These are phyloP conservation scores for Nicotiana rustica DNA, from an alignment of 305 asterid genomes.

Conservation along the genomic window DNA sequence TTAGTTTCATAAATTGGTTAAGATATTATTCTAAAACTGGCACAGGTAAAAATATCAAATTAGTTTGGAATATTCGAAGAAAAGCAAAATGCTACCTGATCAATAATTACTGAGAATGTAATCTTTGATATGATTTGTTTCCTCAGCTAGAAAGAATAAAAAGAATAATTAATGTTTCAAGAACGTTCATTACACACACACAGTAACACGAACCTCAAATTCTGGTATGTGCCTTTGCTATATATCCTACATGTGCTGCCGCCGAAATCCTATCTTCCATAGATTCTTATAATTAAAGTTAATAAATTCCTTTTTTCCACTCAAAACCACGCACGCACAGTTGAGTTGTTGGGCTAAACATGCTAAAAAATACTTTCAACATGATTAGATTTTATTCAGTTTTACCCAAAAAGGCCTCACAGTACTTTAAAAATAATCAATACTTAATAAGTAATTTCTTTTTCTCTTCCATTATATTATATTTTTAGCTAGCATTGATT, in stretches of 20 bases:
- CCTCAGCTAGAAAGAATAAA: slow-evolving; percentile 18
- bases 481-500: too few relatives aligned
- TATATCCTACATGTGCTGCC: neutral
- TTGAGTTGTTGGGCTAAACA: too few relatives aligned
- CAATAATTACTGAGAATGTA: neutral
- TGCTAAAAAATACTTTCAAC: too few relatives aligned
- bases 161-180: slow-evolving; percentile 13
- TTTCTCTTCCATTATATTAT: too few relatives aligned
- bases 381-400: too few relatives aligned
- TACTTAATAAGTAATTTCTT: too few relatives aligned
- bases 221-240: neutral
- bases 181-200: neutral
- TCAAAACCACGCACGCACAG: neutral
- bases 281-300: neutral
- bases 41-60: neutral
- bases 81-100: slow-evolving; percentile 3
- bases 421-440: too few relatives aligned
- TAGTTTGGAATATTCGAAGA: slow-evolving; percentile 11
- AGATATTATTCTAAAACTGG: neutral
- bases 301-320: slow-evolving; percentile 20
- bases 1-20: neutral
- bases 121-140: neutral
- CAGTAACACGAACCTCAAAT: neutral
- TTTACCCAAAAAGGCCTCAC: too few relatives aligned
- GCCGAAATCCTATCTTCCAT: slow-evolving; percentile 29